Evolutionary conservation across 73 alveolate genomes (phyloP), one percentile per base, ranked within the genome.

Genomic region (Uronychia setigera): DNA sequence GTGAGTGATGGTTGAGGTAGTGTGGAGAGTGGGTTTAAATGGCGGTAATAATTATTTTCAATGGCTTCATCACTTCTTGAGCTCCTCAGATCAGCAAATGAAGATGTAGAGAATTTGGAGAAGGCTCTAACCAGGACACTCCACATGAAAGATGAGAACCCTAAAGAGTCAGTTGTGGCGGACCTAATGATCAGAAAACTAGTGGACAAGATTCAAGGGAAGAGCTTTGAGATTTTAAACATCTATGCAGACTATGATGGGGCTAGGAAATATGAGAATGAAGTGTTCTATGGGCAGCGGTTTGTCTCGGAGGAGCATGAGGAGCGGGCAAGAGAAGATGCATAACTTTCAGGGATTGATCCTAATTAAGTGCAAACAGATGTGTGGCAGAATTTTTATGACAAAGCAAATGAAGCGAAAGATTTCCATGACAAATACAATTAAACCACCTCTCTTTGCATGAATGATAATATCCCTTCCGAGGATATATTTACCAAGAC

Each of bases 301-400:
- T 89, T 78, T 79, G 88, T 87, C 25, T 28, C 87, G 1, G 89
- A 78, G 0, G 74, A 84, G 31, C 89, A 89, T 28, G 35, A 79
- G 78, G 33, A 82, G 59, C 77, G 79, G 78, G 89, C 78, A 1
- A 30, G 46, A 1, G 33, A 76, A 35, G 58, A 60, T 60, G 33
- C 30, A 27, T 5, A 76, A 5, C 25, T 13, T 1, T 26, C 30
- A 19, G 32, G 26, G 32, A 26, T 59, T n/a, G 60, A 29, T 26
- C 76, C 85, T n/a, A n/a, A n/a, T n/a, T n/a, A n/a, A 86, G 92
- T 87, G 26, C 85, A 87, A 60, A 86, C 96, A 30, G 99, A 97
- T 88, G 97, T 97, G 32, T 97, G 99, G 99, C 91, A 93, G 25
- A 98, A 98, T 84, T 98, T 95, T 87, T 93, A 96, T 79, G 99